Conservation (phyloP, 176 grass and related monocot genomes). For the Avena atlantica region DNA sequence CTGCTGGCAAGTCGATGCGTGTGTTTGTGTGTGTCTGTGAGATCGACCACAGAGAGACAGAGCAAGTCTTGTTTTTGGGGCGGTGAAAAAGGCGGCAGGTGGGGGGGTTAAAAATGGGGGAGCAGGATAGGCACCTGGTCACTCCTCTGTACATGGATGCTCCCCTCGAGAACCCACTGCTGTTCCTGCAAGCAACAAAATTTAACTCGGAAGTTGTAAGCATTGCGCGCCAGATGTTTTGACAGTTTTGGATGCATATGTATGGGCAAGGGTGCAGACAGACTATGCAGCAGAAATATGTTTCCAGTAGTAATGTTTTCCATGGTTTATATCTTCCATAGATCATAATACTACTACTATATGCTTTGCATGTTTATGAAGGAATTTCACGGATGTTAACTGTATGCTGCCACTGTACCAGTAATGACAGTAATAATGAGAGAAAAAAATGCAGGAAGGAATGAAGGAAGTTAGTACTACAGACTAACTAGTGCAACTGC, state of each 20-base stretch:
- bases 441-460: not conserved
- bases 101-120: constrained; percentile 45
- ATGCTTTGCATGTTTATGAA: not conserved
- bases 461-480: not conserved
- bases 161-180: constrained; percentile 96
- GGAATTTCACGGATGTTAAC: not conserved
- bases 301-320: not conserved
- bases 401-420: not conserved
- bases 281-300: constrained; percentile 20
- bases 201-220: constrained; percentile 40
- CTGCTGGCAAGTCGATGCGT: constrained; percentile 31
- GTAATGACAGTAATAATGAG: not conserved
- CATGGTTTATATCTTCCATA: not conserved
- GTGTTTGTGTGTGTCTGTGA: constrained; percentile 35
- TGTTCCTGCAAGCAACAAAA: constrained; percentile 71
- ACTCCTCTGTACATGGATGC: constrained; percentile 97
- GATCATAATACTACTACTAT: not conserved
- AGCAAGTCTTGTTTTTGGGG: constrained; percentile 36
- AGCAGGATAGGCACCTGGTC: constrained; percentile 72
- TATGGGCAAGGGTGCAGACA: constrained; percentile 7
- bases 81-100: constrained; percentile 55
- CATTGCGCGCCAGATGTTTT: constrained; percentile 35
- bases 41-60: constrained; percentile 22
- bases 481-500: constrained; percentile 7
- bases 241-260: constrained; percentile 44